Evolutionary conservation across 805 yeast species (phyloP).

Genomic region (Sugiyamaella lignohabitans): DNA sequence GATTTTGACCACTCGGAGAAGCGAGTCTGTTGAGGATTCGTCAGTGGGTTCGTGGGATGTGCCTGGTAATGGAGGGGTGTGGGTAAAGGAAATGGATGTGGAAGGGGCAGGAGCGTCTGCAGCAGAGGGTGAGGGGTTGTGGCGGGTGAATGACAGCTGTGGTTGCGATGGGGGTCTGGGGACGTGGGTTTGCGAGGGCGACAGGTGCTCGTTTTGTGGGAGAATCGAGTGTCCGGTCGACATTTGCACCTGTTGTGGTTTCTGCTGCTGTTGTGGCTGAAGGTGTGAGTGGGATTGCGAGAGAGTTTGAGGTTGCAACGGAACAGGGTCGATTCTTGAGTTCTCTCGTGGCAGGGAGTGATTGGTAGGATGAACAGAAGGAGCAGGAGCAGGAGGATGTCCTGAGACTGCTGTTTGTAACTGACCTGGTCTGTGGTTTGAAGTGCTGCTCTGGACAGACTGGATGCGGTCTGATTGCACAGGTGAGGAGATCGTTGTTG

Average conservation of each 20-base stretch:
- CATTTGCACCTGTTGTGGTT: not conserved
- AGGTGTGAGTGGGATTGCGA: conserved; percentile 3
- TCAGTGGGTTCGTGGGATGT: not conserved
- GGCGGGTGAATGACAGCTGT: not conserved
- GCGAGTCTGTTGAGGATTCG: not conserved
- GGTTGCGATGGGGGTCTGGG: not conserved
- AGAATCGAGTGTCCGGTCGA: not conserved
- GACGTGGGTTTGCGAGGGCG: too few relatives aligned
- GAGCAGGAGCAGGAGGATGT: too few relatives aligned
- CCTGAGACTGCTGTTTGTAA: too few relatives aligned
- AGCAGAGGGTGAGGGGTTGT: not conserved
- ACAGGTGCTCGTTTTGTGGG: too few relatives aligned
- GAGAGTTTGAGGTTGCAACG: not conserved
- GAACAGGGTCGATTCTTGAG: too few relatives aligned
- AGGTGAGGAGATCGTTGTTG: too few relatives aligned
- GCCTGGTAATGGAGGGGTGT: not conserved
- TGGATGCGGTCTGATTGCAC: too few relatives aligned
- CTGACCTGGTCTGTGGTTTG: too few relatives aligned
- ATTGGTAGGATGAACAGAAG: too few relatives aligned
- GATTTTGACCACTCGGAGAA: conserved; percentile 18
- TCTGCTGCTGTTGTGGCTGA: conserved; percentile 1
- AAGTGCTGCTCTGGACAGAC: too few relatives aligned
- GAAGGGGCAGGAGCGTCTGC: not conserved
- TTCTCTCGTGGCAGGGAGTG: too few relatives aligned
- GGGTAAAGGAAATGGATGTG: not conserved